Percentiles rank a stretch among this genome's conserved stretches.
These are phyloP conservation scores for Starmerella bombicola DNA, from an alignment of 805 yeast genomes.

Conservation along the genomic window DNA sequence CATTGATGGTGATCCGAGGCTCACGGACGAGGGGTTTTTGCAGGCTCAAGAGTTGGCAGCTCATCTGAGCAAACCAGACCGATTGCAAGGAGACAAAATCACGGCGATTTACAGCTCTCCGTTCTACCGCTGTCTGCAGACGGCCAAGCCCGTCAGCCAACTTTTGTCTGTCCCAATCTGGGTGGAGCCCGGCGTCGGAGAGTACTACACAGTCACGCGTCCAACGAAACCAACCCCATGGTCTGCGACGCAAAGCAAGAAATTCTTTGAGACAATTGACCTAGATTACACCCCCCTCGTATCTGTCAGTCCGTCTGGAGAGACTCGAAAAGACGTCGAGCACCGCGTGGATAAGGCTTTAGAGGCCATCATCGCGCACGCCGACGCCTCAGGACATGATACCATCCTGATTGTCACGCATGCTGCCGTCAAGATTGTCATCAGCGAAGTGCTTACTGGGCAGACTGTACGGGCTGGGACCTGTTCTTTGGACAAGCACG, in stretches of 20 bases:
- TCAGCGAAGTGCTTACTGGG: constrained; percentile 57
- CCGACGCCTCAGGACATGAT: constrained; percentile 42
- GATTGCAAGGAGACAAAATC: constrained; percentile 36
- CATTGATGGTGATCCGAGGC: constrained; percentile 73
- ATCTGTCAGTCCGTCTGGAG: constrained; percentile 58
- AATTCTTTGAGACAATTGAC: constrained; percentile 41
- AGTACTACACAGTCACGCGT: constrained; percentile 74
- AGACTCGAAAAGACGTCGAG: constrained; percentile 57
- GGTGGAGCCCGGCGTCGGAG: constrained; percentile 78
- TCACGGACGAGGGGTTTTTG: constrained; percentile 76
- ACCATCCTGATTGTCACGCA: constrained; percentile 69
- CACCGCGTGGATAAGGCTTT: constrained; percentile 47
- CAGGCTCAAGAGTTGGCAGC: constrained; percentile 74
- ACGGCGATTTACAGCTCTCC: constrained; percentile 64
- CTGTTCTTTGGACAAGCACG: constrained; percentile 65
- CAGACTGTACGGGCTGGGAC: constrained; percentile 58
- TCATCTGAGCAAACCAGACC: constrained; percentile 32
- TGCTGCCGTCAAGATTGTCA: constrained; percentile 84
- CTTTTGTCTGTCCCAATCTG: constrained; percentile 44
- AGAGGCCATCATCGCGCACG: constrained; percentile 40
- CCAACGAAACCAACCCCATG: constrained; percentile 43
- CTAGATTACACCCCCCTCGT: constrained; percentile 42
- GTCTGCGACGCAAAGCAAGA: constrained; percentile 28
- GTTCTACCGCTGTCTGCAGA: constrained; percentile 79
- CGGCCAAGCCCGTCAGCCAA: constrained; percentile 58